These are phyloP conservation scores for Neonectria faginata DNA, from an alignment of 2,329 filamentous ascomycete genomes.

Conservation along the genomic window DNA sequence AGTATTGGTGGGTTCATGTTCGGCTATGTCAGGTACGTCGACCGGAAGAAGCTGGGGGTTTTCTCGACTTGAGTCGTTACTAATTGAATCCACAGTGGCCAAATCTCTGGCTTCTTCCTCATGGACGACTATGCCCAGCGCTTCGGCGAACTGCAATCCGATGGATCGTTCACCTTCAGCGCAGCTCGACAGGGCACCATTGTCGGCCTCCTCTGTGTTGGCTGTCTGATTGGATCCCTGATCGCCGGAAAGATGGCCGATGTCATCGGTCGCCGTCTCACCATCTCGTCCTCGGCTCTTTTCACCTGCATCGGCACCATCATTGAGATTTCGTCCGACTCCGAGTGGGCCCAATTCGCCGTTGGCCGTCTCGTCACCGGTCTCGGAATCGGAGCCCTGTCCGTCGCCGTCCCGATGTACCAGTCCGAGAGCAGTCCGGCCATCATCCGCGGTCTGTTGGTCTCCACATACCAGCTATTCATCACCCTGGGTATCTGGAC, in stretches of 20 bases:
- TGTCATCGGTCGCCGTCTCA: conserved; percentile 68
- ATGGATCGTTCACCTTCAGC: conserved; percentile 62
- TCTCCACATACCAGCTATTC: conserved; percentile 75
- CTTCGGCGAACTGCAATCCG: conserved; percentile 59
- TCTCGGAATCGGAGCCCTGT: conserved; percentile 72
- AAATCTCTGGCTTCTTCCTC: conserved; percentile 70
- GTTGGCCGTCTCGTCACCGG: conserved; percentile 75
- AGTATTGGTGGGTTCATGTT: conserved; percentile 70
- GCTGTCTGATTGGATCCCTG: conserved; percentile 69
- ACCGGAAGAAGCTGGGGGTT: too few species aligned
- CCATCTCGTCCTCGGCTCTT: conserved; percentile 72
- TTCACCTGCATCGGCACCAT: conserved; percentile 73
- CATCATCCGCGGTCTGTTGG: conserved; percentile 72
- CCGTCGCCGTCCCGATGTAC: conserved; percentile 75
- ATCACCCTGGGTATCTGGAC: conserved; percentile 76
- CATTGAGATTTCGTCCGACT: conserved; percentile 69
- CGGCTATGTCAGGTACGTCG: conserved; percentile 64
- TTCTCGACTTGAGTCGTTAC: neutral
- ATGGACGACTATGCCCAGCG: conserved; percentile 68
- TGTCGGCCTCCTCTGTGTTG: conserved; percentile 71
- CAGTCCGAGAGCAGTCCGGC: conserved; percentile 74
- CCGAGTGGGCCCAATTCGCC: conserved; percentile 72
- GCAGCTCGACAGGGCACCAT: conserved; percentile 71
- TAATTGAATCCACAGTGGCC: conserved; percentile 57
- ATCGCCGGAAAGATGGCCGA: conserved; percentile 71